These are phyloP conservation scores for Rhizopogon vulgaris DNA, from an alignment of 768 basidiomycete species.

Conservation along the genomic window DNA sequence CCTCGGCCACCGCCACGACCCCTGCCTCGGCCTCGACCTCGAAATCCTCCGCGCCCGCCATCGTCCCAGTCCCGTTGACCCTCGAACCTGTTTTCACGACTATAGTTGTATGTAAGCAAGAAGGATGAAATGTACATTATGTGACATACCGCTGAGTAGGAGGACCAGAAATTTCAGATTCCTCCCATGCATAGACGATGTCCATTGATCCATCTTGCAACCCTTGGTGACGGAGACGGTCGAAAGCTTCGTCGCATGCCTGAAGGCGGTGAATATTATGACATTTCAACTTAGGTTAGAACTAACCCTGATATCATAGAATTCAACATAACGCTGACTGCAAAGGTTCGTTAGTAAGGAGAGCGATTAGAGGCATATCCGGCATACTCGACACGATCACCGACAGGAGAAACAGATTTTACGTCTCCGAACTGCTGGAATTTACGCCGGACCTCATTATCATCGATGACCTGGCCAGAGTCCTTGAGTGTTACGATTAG, in stretches of 20 bases:
- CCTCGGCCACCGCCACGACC: slow-evolving; percentile 35
- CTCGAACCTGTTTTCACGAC: slow-evolving; percentile 30
- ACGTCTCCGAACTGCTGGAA: slow-evolving; percentile 91
- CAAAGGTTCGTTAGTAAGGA: slow-evolving; percentile 4
- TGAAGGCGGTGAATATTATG: slow-evolving; percentile 23
- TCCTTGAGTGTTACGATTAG: slow-evolving; percentile 73
- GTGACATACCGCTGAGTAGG: slow-evolving; percentile 34
- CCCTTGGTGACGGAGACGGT: slow-evolving; percentile 72
- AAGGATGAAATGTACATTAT: not conserved
- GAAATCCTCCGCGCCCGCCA: slow-evolving; percentile 25
- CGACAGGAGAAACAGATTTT: slow-evolving; percentile 65
- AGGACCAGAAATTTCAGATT: slow-evolving; percentile 46
- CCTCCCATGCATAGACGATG: slow-evolving; percentile 82
- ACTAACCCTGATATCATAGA: slow-evolving; percentile 80
- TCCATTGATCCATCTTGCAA: slow-evolving; percentile 86
- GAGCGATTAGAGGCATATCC: not conserved
- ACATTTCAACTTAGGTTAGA: not conserved
- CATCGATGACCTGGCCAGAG: slow-evolving; percentile 70
- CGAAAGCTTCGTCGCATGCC: slow-evolving; percentile 76
- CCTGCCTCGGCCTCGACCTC: slow-evolving; percentile 37
- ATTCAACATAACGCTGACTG: slow-evolving; percentile 91
- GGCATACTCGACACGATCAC: slow-evolving; percentile 56
- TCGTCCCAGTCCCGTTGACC: slow-evolving; percentile 45
- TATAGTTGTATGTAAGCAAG: slow-evolving; percentile 7
- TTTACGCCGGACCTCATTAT: slow-evolving; percentile 78